Conservation (phyloP, 2,329 filamentous ascomycete genomes). For the Pseudogymnoascus sp. region DNA sequence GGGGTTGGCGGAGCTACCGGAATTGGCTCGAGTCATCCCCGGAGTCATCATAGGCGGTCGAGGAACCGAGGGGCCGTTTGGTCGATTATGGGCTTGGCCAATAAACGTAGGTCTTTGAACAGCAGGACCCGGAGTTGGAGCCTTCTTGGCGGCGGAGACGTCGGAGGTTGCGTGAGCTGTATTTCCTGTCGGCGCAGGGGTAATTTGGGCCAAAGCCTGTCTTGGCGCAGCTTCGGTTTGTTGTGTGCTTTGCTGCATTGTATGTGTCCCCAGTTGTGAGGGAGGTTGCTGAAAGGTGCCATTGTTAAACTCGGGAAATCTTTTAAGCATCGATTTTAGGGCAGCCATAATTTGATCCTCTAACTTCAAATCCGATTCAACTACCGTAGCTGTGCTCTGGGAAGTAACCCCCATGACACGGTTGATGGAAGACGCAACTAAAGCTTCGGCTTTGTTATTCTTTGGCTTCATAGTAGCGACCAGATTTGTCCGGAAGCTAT, state of each 20-base stretch:
- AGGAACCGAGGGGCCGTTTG: slow-evolving; percentile 19
- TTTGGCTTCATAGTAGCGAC: slow-evolving; percentile 15
- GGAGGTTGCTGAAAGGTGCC: slow-evolving; percentile 13
- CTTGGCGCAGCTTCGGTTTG: slow-evolving; percentile 2
- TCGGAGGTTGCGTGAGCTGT: slow-evolving; percentile 14
- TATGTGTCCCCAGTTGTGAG: slow-evolving; percentile 8
- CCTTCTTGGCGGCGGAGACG: slow-evolving; percentile 7
- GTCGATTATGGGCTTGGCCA: slow-evolving; percentile 20
- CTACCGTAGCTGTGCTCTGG: slow-evolving; percentile 17
- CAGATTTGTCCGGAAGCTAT: slow-evolving; percentile 23
- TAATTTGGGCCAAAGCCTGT: neutral
- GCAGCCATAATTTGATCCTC: slow-evolving; percentile 24
- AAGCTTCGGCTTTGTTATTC: slow-evolving; percentile 19
- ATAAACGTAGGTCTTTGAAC: slow-evolving; percentile 25
- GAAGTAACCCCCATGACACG: slow-evolving; percentile 23
- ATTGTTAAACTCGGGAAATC: slow-evolving; percentile 17
- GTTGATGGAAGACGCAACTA: slow-evolving; percentile 27
- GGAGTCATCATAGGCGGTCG: slow-evolving; percentile 26
- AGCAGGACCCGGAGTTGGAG: slow-evolving; percentile 15
- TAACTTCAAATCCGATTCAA: slow-evolving; percentile 14
- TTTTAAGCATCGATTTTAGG: slow-evolving; percentile 21
- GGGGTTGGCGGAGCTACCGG: slow-evolving; percentile 18
- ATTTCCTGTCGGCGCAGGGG: slow-evolving; percentile 2
- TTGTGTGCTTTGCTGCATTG: slow-evolving; percentile 10
- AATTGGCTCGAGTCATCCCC: slow-evolving; percentile 20